Percentiles rank a stretch among this genome's conserved stretches.
These are phyloP conservation scores for Phoma herbarum DNA, from an alignment of 2,329 filamentous ascomycete genomes.

Conservation along the genomic window DNA sequence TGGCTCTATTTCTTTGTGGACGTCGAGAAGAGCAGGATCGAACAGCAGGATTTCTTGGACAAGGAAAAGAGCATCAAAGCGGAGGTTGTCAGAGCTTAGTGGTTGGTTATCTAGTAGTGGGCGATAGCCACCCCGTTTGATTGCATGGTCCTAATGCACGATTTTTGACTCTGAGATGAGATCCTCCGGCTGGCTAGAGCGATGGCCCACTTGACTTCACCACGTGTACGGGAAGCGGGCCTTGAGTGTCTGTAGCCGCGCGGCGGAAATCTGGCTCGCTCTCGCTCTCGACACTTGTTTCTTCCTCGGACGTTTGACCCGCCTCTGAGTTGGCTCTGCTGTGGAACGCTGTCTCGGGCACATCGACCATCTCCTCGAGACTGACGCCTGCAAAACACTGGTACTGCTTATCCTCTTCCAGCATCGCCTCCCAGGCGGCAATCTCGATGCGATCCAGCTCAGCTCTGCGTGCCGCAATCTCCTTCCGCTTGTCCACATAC, in stretches of 20 bases:
- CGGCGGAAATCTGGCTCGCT: slow-evolving; percentile 1
- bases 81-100: slow-evolving; percentile 10
- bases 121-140: background rate
- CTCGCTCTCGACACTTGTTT: background rate
- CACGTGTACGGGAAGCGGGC: background rate
- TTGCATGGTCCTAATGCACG: background rate
- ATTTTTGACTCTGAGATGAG: background rate
- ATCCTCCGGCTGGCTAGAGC: background rate
- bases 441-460: slow-evolving; percentile 3
- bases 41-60: slow-evolving; percentile 36
- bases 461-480: slow-evolving; percentile 4
- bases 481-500: slow-evolving; percentile 2
- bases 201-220: background rate
- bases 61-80: slow-evolving; percentile 28
- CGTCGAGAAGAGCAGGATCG: slow-evolving; percentile 35
- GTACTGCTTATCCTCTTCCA: slow-evolving; percentile 3
- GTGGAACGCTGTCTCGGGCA: slow-evolving; percentile 2
- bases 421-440: slow-evolving; percentile 3
- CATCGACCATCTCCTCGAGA: slow-evolving; percentile 2
- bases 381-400: slow-evolving; percentile 1
- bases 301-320: slow-evolving; percentile 1
- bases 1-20: slow-evolving; percentile 38
- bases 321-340: background rate
- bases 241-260: background rate
- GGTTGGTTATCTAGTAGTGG: background rate